Evolutionary conservation across 352 stramenopile species (phyloP).

Genomic region (Phytophthora nicotianae): DNA sequence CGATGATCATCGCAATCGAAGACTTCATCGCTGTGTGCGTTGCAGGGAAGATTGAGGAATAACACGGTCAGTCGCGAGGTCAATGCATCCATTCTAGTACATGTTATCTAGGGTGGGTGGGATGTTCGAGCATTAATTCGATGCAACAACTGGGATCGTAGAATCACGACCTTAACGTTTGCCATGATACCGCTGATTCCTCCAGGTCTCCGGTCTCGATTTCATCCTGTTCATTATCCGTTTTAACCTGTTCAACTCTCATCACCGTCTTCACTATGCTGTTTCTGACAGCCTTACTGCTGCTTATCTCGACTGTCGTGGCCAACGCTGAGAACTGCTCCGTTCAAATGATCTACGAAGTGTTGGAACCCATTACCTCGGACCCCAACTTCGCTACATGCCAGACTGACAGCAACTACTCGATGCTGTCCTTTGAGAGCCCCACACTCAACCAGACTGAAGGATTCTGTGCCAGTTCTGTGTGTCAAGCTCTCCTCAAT

Average conservation of each 20-base stretch:
- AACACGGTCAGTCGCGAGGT: background rate
- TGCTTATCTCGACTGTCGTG: conserved; percentile 3
- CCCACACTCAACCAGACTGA: conserved; percentile 12
- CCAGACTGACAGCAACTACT: conserved; percentile 31
- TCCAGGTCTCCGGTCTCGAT: background rate
- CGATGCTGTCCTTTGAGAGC: conserved; percentile 8
- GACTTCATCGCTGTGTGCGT: conserved; percentile 14
- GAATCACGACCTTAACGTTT: background rate
- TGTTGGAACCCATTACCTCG: conserved; percentile 5
- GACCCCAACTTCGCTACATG: conserved; percentile 24
- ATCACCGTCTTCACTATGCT: conserved; percentile 11
- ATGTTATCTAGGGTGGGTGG: conserved; percentile 12
- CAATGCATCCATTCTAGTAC: background rate
- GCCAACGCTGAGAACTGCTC: conserved; percentile 22
- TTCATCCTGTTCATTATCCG: conserved; percentile 11
- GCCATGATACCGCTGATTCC: background rate
- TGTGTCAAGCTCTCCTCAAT: conserved; percentile 26
- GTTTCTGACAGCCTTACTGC: background rate
- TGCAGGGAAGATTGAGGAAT: conserved; percentile 16
- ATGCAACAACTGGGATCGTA: too few species aligned
- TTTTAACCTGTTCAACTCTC: conserved; percentile 6
- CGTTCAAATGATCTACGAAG: background rate
- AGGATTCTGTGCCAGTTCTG: conserved; percentile 30
- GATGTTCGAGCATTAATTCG: background rate
- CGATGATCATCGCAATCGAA: background rate